Conservation (phyloP, 805 yeast species). For the Myxozyma melibiosi region DNA sequence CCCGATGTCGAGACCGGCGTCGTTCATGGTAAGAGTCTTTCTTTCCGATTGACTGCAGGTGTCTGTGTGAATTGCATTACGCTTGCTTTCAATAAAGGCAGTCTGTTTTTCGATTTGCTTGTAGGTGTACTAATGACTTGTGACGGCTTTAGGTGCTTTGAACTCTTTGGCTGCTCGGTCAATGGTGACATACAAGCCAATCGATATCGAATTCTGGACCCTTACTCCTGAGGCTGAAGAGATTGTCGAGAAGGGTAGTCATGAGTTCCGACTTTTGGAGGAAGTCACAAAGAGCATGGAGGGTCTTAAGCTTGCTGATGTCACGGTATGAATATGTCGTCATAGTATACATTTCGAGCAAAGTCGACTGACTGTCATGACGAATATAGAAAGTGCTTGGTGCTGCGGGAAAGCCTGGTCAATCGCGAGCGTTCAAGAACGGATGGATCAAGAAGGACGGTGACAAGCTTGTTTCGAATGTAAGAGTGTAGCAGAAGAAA, state of each 20-base stretch:
- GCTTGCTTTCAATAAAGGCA: too few relatives aligned
- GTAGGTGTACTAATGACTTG: background rate
- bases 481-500: too few relatives aligned
- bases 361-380: constrained; percentile 26
- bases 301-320: constrained; percentile 77
- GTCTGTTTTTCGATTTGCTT: background rate
- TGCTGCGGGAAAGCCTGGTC: constrained; percentile 85
- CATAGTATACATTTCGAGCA: background rate
- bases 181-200: constrained; percentile 72
- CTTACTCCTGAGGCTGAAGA: constrained; percentile 82
- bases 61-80: too few relatives aligned
- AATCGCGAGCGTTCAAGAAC: constrained; percentile 95
- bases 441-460: constrained; percentile 94
- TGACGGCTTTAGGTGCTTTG: constrained; percentile 60
- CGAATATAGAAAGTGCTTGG: constrained; percentile 64
- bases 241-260: constrained; percentile 79
- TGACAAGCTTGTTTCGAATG: constrained; percentile 66
- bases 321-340: constrained; percentile 17
- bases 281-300: constrained; percentile 75
- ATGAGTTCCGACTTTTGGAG: constrained; percentile 77
- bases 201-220: constrained; percentile 74
- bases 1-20: constrained; percentile 65
- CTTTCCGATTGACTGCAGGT: too few relatives aligned
- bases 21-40: constrained; percentile 50
- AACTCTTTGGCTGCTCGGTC: constrained; percentile 81